Evolutionary conservation across 2,329 filamentous ascomycete genomes (phyloP), one percentile per base, ranked within the genome.

Genomic region (Diplodia intermedia): DNA sequence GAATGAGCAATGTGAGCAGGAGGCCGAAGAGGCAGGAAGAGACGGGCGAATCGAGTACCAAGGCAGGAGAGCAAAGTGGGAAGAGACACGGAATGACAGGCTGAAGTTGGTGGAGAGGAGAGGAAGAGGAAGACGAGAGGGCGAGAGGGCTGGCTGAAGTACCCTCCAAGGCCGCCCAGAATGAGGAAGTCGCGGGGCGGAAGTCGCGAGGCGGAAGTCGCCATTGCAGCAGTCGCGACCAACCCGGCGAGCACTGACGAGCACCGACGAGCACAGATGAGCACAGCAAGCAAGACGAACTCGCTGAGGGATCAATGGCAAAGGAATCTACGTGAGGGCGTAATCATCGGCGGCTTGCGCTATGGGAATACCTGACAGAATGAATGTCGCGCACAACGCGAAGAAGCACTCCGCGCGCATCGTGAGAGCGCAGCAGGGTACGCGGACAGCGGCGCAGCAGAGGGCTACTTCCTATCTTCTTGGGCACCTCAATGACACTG

Each of bases 21-120:
- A 33, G 49, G 57, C 31, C 36, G 43, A n/a, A 55, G 38, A 47
- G 52, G 36, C 33, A 53, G 47, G 40, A 54, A 40, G 66, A 54
- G 55, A 55, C 38, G 52, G 38, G 36, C 33, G 18, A 49, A 18
- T 31, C 14, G 36, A 56, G 36, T 36, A 29, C 36, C 8, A 38
- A 38, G 36, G 36, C 36, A 38, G 11, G 11, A 38, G 3, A 38
- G 43, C 29, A 31, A 31, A n/a, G 7, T 31, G 18, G 50, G 63
- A 29, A 18, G 47, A 67, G 29, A 62, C 23, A 36, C 52, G 26
- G 49, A 70, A 56, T 40, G 69, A 70, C 14, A 43, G 67, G 49
- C 40, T 31, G 56, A 23, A 67, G 69, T 65, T 63, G 63, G 69
- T 36, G 49, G 55, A 61, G 50, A 67, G 49, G 55, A 61, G 40